Percentiles rank a stretch among this genome's conserved stretches.
Evolutionary conservation across 805 yeast species (phyloP).

Genomic region (Wickerhamiella cacticola): DNA sequence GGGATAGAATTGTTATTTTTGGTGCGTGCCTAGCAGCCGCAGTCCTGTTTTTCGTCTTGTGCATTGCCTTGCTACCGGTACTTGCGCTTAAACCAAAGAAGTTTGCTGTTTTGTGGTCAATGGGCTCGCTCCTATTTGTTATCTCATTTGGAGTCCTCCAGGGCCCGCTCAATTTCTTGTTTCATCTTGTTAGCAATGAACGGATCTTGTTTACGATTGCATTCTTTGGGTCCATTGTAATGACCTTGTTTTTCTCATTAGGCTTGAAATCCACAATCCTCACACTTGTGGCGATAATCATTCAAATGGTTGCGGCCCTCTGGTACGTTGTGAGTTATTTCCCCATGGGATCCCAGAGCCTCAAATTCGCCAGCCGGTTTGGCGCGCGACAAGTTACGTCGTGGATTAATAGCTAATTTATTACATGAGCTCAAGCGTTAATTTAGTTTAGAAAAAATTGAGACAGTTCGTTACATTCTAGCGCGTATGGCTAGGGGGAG

Average conservation of each 20-base stretch:
- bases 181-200: conserved; percentile 61
- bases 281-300: conserved; percentile 59
- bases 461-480: not conserved
- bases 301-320: conserved; percentile 75
- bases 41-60: conserved; percentile 64
- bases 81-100: conserved; percentile 81
- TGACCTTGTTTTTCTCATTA: conserved; percentile 70
- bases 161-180: conserved; percentile 74
- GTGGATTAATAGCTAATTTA: conserved; percentile 30
- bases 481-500: not conserved
- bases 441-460: not conserved
- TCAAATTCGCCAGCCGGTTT: conserved; percentile 43
- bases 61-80: conserved; percentile 79
- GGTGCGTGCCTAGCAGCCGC: conserved; percentile 66
- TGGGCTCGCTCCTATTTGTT: conserved; percentile 80
- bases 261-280: conserved; percentile 58
- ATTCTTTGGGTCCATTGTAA: conserved; percentile 66
- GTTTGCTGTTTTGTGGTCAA: conserved; percentile 75
- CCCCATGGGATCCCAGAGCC: conserved; percentile 85
- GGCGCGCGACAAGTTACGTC: conserved; percentile 44
- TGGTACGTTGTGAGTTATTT: conserved; percentile 87
- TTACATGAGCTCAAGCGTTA: not conserved
- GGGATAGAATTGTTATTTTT: conserved; percentile 72
- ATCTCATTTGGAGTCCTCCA: conserved; percentile 81
- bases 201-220: conserved; percentile 70